phyloP scores from a whole-genome alignment of 1,284 basidiomycete genomes.

The Fomitopsis palustris region DNA sequence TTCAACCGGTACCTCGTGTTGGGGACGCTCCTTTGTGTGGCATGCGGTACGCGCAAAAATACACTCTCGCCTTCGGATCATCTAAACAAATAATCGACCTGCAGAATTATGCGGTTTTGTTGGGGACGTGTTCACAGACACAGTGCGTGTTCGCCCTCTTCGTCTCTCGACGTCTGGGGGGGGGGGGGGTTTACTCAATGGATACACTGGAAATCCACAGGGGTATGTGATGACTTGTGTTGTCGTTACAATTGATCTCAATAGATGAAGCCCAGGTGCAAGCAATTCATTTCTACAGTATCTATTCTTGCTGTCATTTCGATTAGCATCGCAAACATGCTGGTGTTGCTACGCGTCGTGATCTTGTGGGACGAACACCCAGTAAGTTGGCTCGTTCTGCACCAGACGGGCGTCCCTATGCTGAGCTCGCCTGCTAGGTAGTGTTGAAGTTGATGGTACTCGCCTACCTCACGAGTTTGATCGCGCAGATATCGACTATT shows the following conservation, averaged over 20 bases:
- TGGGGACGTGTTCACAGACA: slow-evolving; percentile 16
- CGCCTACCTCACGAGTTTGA: slow-evolving; percentile 23
- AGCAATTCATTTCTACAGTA: slow-evolving; percentile 21
- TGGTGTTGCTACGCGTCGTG: slow-evolving; percentile 28
- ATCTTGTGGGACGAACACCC: slow-evolving; percentile 29
- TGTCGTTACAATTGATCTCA: not conserved
- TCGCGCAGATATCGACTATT: slow-evolving; percentile 23
- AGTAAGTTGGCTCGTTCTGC: slow-evolving; percentile 12
- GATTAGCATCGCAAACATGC: slow-evolving; percentile 26
- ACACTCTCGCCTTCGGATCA: too few relatives aligned
- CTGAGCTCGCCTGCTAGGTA: slow-evolving; percentile 12
- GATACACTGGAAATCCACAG: not conserved
- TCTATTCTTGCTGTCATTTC: slow-evolving; percentile 25
- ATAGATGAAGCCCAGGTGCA: slow-evolving; percentile 20
- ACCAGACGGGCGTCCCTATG: not conserved
- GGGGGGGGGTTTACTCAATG: too few relatives aligned
- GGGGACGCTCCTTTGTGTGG: slow-evolving; percentile 31
- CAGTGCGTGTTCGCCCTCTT: slow-evolving; percentile 11
- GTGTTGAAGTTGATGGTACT: slow-evolving; percentile 23
- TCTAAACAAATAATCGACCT: not conserved
- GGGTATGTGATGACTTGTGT: not conserved
- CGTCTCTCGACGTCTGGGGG: too few relatives aligned
- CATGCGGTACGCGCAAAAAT: slow-evolving; percentile 31
- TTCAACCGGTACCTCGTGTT: slow-evolving; percentile 46
- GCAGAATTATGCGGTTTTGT: slow-evolving; percentile 19